These are phyloP conservation scores for Taxillus chinensis DNA, from an alignment of 164 flowering plant genomes.

Conservation along the genomic window DNA sequence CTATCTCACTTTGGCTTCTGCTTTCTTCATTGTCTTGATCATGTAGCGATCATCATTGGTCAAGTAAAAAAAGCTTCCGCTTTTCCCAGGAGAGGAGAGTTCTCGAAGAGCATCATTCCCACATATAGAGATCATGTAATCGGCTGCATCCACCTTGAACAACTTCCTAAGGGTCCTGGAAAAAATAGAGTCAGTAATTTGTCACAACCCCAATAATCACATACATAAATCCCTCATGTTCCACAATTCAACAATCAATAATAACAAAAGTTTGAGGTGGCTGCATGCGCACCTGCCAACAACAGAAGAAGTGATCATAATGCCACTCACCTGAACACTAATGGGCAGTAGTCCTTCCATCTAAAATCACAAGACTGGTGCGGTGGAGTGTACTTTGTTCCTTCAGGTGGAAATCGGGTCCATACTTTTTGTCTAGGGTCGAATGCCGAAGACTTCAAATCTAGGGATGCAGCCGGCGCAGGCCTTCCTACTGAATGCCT, in stretches of 20 bases:
- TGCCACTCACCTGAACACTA: slow-evolving; percentile 60
- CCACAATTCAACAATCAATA: no score
- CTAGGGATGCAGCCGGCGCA: slow-evolving; percentile 44
- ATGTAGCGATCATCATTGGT: slow-evolving; percentile 80
- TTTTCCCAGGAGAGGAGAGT: slow-evolving; percentile 82
- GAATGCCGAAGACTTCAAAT: slow-evolving; percentile 64
- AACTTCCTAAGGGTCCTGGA: slow-evolving; percentile 64
- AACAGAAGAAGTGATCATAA: no score
- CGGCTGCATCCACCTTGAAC: slow-evolving; percentile 78
- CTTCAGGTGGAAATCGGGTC: slow-evolving; percentile 82
- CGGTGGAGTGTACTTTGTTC: slow-evolving; percentile 72
- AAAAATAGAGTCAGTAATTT: background rate
- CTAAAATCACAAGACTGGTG: slow-evolving; percentile 66
- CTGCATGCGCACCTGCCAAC: no score
- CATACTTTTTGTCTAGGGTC: slow-evolving; percentile 77
- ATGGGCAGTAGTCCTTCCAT: slow-evolving; percentile 88
- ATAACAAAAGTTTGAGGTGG: no score
- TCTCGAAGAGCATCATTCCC: slow-evolving; percentile 83
- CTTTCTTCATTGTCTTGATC: slow-evolving; percentile 86
- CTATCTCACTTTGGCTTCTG: slow-evolving; percentile 61
- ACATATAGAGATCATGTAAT: slow-evolving; percentile 80
- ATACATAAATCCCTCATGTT: no score
- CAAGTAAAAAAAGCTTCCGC: slow-evolving; percentile 86
- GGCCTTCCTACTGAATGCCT: slow-evolving; percentile 66
- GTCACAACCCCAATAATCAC: background rate